phyloP scores from a whole-genome alignment of 2,329 filamentous ascomycete genomes.

The Mycosphaerella arachidis region DNA sequence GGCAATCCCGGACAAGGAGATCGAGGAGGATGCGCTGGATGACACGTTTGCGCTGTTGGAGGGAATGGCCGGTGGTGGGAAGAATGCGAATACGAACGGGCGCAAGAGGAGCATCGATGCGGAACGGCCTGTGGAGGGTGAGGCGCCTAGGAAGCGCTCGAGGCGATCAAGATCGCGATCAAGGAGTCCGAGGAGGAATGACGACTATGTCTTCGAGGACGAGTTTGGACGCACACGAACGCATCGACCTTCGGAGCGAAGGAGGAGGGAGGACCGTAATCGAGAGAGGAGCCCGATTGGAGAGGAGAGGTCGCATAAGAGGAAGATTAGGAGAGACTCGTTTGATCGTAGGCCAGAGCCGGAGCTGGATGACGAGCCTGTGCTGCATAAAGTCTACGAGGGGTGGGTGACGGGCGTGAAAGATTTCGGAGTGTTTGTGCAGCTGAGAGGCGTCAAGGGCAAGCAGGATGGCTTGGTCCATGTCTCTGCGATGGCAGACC shows the following conservation, averaged over 20 bases:
- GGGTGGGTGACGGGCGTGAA: slow-evolving; percentile 89
- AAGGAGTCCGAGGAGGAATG: slow-evolving; percentile 36
- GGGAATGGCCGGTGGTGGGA: slow-evolving; percentile 66
- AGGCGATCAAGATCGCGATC: slow-evolving; percentile 51
- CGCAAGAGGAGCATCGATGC: slow-evolving; percentile 59
- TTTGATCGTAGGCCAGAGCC: slow-evolving; percentile 63
- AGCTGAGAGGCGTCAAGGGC: slow-evolving; percentile 77
- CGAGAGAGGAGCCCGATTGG: slow-evolving; percentile 41
- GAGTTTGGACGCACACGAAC: slow-evolving; percentile 52
- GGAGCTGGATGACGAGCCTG: slow-evolving; percentile 75
- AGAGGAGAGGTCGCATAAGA: slow-evolving; percentile 41
- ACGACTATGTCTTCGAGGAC: slow-evolving; percentile 54
- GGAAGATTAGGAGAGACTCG: slow-evolving; percentile 49
- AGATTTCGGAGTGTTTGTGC: slow-evolving; percentile 94
- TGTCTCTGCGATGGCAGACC: slow-evolving; percentile 80
- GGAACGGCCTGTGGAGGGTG: slow-evolving; percentile 42
- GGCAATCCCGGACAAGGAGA: slow-evolving; percentile 71
- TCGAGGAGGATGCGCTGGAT: slow-evolving; percentile 62
- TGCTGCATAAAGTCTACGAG: slow-evolving; percentile 82
- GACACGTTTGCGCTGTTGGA: slow-evolving; percentile 93
- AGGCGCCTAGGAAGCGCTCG: slow-evolving; percentile 32
- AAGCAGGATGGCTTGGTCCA: slow-evolving; percentile 93
- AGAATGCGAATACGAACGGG: slow-evolving; percentile 48
- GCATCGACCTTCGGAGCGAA: slow-evolving; percentile 39
- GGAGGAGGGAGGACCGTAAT: slow-evolving; percentile 37